Evolutionary conservation across 768 basidiomycete species (phyloP).

Genomic region (Calocybe indica): DNA sequence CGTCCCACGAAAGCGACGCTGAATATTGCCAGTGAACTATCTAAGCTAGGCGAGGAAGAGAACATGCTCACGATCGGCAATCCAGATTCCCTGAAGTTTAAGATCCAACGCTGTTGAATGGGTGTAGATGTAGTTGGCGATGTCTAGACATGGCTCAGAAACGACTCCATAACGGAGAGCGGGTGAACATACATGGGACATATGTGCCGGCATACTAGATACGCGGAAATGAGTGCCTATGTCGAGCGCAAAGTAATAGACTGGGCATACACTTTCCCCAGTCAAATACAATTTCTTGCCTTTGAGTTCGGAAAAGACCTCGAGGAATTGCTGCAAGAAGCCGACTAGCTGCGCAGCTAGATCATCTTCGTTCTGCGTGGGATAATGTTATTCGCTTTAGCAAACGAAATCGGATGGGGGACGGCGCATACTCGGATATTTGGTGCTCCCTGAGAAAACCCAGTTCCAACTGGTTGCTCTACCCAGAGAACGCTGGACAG

Average conservation of each 20-base stretch:
- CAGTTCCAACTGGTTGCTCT: slow-evolving; percentile 78
- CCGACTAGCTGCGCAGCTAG: slow-evolving; percentile 44
- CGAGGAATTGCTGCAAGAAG: slow-evolving; percentile 71
- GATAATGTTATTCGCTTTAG: neutral
- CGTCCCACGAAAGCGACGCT: slow-evolving; percentile 57
- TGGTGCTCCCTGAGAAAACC: slow-evolving; percentile 66
- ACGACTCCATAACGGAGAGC: neutral
- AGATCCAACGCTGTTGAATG: slow-evolving; percentile 48
- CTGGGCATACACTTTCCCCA: slow-evolving; percentile 67
- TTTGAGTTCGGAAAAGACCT: slow-evolving; percentile 69
- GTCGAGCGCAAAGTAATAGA: neutral
- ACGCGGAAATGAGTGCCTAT: slow-evolving; percentile 1
- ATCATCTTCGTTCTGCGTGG: slow-evolving; percentile 39
- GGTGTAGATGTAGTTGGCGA: slow-evolving; percentile 69
- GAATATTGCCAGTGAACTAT: neutral
- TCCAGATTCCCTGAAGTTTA: slow-evolving; percentile 65
- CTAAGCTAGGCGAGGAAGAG: neutral
- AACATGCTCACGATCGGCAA: slow-evolving; percentile 53
- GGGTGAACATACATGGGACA: slow-evolving; percentile 42
- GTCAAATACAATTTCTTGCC: slow-evolving; percentile 64
- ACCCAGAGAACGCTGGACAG: slow-evolving; percentile 70
- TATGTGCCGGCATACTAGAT: slow-evolving; percentile 62
- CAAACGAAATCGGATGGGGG: neutral
- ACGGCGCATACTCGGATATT: slow-evolving; percentile 43
- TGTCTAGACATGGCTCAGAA: slow-evolving; percentile 39